Evolutionary conservation across 2,329 filamentous ascomycete genomes (phyloP), one percentile per base, ranked within the genome.

Genomic region (Exophiala oligosperma): DNA sequence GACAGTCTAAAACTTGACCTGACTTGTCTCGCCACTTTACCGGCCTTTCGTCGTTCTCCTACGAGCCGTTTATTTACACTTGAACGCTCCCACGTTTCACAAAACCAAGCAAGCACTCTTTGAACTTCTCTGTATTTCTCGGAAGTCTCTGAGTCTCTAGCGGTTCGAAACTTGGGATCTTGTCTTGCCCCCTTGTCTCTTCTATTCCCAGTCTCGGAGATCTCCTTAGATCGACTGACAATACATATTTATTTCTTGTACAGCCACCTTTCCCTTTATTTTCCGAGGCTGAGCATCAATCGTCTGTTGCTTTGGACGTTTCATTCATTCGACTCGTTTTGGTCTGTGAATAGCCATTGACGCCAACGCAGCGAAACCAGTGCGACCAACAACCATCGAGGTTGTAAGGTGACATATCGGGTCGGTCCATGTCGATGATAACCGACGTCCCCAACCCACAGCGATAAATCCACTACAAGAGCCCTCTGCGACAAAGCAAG

Each of bases 131-230:
- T 53, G 24, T 49, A 17, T 17, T 17, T 17, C 32, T 49, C 35
- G n/a, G 43, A 49, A 14, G 28, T 52, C 17, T 40, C 47, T 26
- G 17, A 32, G 32, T 17, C 40, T 52, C 14, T 51, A 35, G 58
- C 54, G 54, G 51, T 54, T 29, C 54, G 32, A 35, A 47, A 55
- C 52, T 52, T 49, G 50, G 17, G 17, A 51, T 44, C 37, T 28
- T 57, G 49, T 46, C 40, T 40, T 57, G 54, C 50, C 43, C 50
- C 43, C 32, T 51, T 44, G 51, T 57, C 24, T 54, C 43, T 54
- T 54, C 57, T 57, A 54, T 47, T 46, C 54, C 17, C 51, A 38
- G 24, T 54, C 57, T 43, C 50, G 54, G 44, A 52, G 50, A 55
- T 61, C 54, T 41, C 40, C 51, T 38, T 4, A 52, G 43, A 41